Evolutionary conservation across 768 basidiomycete genomes (phyloP).

Genomic region (Galerina marginata): DNA sequence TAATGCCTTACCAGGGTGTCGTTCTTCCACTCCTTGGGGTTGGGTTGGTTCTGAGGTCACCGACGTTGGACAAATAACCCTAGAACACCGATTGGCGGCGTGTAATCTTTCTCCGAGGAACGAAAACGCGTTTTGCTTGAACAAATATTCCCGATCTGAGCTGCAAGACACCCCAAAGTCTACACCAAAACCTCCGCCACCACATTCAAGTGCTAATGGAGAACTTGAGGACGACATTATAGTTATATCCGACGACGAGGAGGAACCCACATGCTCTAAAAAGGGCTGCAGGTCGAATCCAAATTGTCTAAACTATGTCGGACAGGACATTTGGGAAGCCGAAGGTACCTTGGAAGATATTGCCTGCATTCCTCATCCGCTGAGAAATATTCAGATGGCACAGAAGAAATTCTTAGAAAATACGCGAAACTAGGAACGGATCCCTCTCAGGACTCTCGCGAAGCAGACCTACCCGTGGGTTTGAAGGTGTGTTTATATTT

Average conservation of each 20-base stretch:
- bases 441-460: conserved; percentile 55
- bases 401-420: conserved; percentile 57
- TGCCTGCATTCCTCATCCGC: conserved; percentile 6
- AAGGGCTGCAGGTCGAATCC: conserved; percentile 78
- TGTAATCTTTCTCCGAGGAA: conserved; percentile 69
- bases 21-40: conserved; percentile 63
- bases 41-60: conserved; percentile 79
- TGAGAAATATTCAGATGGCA: conserved; percentile 43
- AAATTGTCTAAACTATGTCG: conserved; percentile 87
- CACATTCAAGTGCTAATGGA: conserved; percentile 32
- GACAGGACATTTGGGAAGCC: conserved; percentile 82
- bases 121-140: conserved; percentile 57
- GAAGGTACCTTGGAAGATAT: conserved; percentile 50
- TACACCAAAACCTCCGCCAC: conserved; percentile 13
- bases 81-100: conserved; percentile 66
- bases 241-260: conserved; percentile 75
- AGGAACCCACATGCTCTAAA: conserved; percentile 58
- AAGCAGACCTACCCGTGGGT: conserved; percentile 70
- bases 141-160: conserved; percentile 48
- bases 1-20: conserved; percentile 47
- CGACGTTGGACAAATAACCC: conserved; percentile 61
- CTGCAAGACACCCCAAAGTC: not conserved
- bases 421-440: conserved; percentile 56
- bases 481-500: conserved; percentile 58
- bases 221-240: conserved; percentile 68